Evolutionary conservation across 1,284 basidiomycete genomes (phyloP).

Genomic region (Ganoderma sp.): DNA sequence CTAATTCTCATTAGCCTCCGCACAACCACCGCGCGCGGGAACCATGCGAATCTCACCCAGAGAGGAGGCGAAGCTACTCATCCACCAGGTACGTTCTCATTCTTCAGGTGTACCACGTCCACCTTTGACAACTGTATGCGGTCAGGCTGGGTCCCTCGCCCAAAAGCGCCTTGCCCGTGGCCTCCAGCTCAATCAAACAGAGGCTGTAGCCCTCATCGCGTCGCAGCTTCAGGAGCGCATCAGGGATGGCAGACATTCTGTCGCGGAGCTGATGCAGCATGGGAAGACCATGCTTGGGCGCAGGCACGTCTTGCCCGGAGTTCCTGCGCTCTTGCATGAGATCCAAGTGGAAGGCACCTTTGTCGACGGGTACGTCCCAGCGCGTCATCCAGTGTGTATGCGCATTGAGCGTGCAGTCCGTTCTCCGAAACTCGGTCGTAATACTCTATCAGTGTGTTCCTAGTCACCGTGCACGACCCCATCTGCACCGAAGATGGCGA

Average conservation of each 20-base stretch:
- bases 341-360: slow-evolving; percentile 96
- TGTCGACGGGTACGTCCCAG: slow-evolving; percentile 68
- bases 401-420: neutral
- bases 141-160: slow-evolving; percentile 82
- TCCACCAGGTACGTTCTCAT: slow-evolving; percentile 43
- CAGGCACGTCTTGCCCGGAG: slow-evolving; percentile 87
- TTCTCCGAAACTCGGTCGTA: slow-evolving; percentile 5
- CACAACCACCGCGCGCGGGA: neutral
- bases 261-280: slow-evolving; percentile 90
- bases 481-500: slow-evolving; percentile 86
- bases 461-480: slow-evolving; percentile 94
- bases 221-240: slow-evolving; percentile 93
- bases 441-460: slow-evolving; percentile 74
- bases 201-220: slow-evolving; percentile 90
- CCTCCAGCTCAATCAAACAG: slow-evolving; percentile 83
- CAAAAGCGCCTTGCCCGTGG: slow-evolving; percentile 95
- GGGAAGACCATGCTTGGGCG: slow-evolving; percentile 90
- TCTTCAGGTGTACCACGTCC: neutral
- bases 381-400: slow-evolving; percentile 8
- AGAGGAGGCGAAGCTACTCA: slow-evolving; percentile 47
- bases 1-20: slow-evolving; percentile 1
- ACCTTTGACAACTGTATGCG: slow-evolving; percentile 3
- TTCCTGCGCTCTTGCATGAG: slow-evolving; percentile 72
- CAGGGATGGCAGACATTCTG: slow-evolving; percentile 90
- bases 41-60: slow-evolving; percentile 46